Evolutionary conservation across 768 basidiomycete species (phyloP).

Genomic region (Mycena maculata): DNA sequence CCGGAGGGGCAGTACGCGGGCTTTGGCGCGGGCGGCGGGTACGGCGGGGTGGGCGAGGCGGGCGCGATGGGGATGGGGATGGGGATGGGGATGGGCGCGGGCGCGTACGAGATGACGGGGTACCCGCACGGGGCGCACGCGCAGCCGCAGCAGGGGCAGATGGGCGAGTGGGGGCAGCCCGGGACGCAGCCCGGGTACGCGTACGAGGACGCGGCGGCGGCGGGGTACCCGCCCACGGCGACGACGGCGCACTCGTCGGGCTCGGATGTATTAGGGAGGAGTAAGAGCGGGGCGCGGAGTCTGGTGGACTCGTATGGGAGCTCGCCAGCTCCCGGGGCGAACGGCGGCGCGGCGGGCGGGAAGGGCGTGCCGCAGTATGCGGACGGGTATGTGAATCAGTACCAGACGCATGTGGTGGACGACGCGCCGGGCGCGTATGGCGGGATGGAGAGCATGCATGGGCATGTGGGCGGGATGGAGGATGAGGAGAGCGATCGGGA

Average conservation of each 20-base stretch:
- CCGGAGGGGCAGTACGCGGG: conserved; percentile 44
- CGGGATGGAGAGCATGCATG: conserved; percentile 34
- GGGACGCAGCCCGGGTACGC: conserved; percentile 19
- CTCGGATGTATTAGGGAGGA: conserved; percentile 17
- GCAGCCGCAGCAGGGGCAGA: conserved; percentile 37
- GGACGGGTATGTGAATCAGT: conserved; percentile 34
- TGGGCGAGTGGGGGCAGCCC: conserved; percentile 1
- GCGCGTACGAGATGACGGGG: conserved; percentile 37
- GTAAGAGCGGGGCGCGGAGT: conserved; percentile 32
- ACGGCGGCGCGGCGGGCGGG: background rate
- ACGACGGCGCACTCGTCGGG: conserved; percentile 11
- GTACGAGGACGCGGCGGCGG: conserved; percentile 9
- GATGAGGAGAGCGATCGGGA: conserved; percentile 18
- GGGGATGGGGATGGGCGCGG: conserved; percentile 44
- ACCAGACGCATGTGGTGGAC: conserved; percentile 36
- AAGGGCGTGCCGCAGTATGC: conserved; percentile 23
- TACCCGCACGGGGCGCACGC: conserved; percentile 21
- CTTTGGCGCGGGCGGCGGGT: conserved; percentile 34
- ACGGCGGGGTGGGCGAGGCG: conserved; percentile 40
- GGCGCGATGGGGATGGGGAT: conserved; percentile 46
- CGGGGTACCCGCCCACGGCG: conserved; percentile 27
- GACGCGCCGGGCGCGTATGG: conserved; percentile 44
- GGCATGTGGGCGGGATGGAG: conserved; percentile 27
- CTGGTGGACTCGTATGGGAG: conserved; percentile 25
- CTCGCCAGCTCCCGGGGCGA: background rate